Evolutionary conservation across 768 basidiomycete genomes (phyloP).

Genomic region (Strobilomyces confusus): DNA sequence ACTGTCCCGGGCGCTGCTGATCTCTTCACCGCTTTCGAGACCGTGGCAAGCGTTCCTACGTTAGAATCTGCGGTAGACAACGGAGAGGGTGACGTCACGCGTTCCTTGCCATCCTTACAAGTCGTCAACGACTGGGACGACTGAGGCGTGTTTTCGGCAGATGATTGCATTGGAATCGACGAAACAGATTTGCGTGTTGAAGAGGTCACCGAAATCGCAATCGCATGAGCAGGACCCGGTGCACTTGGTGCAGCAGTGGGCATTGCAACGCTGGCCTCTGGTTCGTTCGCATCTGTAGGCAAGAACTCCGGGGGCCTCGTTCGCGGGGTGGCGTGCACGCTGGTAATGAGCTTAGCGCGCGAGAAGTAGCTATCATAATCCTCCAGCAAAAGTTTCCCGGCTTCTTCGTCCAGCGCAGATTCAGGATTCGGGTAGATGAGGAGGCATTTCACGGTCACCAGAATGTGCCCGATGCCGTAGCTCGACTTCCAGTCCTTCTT

Average conservation of each 20-base stretch:
- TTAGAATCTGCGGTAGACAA: conserved; percentile 71
- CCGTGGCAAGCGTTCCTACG: conserved; percentile 39
- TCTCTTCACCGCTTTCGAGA: conserved; percentile 66
- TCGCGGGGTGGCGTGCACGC: conserved; percentile 85
- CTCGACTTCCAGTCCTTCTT: conserved; percentile 96
- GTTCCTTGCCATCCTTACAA: conserved; percentile 44
- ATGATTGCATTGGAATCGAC: conserved; percentile 36
- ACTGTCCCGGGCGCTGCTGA: conserved; percentile 50
- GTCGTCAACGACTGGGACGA: conserved; percentile 34
- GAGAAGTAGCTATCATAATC: conserved; percentile 86
- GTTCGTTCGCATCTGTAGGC: conserved; percentile 34
- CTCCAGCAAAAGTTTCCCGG: conserved; percentile 86
- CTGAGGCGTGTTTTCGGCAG: conserved; percentile 40
- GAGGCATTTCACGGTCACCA: conserved; percentile 91
- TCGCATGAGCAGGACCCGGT: conserved; percentile 24
- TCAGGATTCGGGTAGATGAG: conserved; percentile 97
- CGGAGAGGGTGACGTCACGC: conserved; percentile 66
- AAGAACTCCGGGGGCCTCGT: conserved; percentile 71
- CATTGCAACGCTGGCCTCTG: conserved; percentile 14
- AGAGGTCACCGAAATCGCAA: conserved; percentile 41
- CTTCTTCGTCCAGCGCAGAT: conserved; percentile 93
- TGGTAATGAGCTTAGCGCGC: conserved; percentile 84
- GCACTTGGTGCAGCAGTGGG: conserved; percentile 18
- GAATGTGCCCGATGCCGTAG: conserved; percentile 87
- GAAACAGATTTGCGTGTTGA: conserved; percentile 42